Percentiles rank a stretch among this genome's conserved stretches.
phyloP scores from a whole-genome alignment of 2,329 filamentous ascomycete species.

The Graphiopsis chlorocephala region DNA sequence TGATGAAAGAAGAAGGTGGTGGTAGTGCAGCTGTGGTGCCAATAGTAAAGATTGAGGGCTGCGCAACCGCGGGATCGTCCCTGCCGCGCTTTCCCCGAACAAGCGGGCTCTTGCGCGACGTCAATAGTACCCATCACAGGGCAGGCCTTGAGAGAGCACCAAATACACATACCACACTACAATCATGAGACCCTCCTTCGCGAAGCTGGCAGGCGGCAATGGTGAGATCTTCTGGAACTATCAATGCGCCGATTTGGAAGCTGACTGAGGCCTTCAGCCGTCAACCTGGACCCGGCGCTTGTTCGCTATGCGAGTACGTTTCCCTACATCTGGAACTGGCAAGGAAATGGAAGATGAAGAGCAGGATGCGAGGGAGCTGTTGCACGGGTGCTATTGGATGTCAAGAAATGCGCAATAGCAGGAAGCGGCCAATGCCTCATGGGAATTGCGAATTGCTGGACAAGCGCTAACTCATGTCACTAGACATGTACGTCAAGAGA shows the following conservation, averaged over 20 bases:
- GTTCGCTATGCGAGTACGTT: slow-evolving; percentile 53
- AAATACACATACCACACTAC: slow-evolving; percentile 17
- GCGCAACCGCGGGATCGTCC: neutral
- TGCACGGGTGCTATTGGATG: neutral
- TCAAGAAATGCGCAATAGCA: neutral
- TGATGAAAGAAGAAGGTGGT: neutral
- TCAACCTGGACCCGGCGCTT: slow-evolving; percentile 55
- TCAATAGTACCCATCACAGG: slow-evolving; percentile 2
- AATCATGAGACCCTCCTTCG: slow-evolving; percentile 31
- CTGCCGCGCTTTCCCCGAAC: slow-evolving; percentile 1
- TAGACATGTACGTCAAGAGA: slow-evolving; percentile 80
- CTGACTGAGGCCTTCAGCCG: slow-evolving; percentile 36
- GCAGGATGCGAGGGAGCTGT: neutral
- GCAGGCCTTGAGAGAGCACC: slow-evolving; percentile 12
- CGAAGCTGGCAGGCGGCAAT: slow-evolving; percentile 38
- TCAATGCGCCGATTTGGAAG: neutral
- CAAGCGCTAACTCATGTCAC: slow-evolving; percentile 18
- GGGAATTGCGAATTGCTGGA: neutral
- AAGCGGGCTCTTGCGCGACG: slow-evolving; percentile 3
- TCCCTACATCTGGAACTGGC: slow-evolving; percentile 40
- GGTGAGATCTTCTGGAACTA: slow-evolving; percentile 24
- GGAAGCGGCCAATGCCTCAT: neutral
- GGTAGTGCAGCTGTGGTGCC: neutral
- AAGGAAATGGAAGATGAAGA: neutral
- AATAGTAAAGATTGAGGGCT: neutral